phyloP scores from a whole-genome alignment of 331 rosid species.

The Dryas integrifolia region DNA sequence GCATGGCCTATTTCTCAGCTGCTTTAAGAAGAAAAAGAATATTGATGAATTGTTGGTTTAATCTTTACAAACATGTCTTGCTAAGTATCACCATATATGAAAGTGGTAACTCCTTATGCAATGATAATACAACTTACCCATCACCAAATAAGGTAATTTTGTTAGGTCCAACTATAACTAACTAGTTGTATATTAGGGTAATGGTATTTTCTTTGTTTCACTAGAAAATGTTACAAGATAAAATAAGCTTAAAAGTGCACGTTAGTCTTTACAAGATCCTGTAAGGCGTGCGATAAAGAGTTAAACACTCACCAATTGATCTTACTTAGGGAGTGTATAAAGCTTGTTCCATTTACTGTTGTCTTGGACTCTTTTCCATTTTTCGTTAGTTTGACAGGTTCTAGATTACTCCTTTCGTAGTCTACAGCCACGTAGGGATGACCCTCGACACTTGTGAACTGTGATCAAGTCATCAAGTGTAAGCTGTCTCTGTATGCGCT shows the following conservation, averaged over 20 bases:
- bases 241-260: constrained; percentile 11
- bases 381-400: constrained; percentile 18
- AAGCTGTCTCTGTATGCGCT: constrained; percentile 25
- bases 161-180: no score
- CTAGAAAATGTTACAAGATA: no score
- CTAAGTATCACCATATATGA: no score
- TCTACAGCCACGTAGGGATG: constrained; percentile 37
- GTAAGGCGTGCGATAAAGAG: not conserved
- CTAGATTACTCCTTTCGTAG: constrained; percentile 18
- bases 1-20: not conserved
- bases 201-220: no score
- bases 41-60: no score
- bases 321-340: not conserved
- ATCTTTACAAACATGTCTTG: no score
- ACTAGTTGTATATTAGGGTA: no score
- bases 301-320: constrained; percentile 8
- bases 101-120: no score
- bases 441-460: constrained; percentile 43
- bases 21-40: no score
- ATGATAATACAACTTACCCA: no score
- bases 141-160: no score
- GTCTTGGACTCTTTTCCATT: not conserved
- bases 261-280: constrained; percentile 19
- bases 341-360: constrained; percentile 1
- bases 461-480: constrained; percentile 30